Percentiles rank a stretch among this genome's conserved stretches.
These are phyloP conservation scores for Trametes versicolor DNA, from an alignment of 1,284 basidiomycete species.

Conservation along the genomic window DNA sequence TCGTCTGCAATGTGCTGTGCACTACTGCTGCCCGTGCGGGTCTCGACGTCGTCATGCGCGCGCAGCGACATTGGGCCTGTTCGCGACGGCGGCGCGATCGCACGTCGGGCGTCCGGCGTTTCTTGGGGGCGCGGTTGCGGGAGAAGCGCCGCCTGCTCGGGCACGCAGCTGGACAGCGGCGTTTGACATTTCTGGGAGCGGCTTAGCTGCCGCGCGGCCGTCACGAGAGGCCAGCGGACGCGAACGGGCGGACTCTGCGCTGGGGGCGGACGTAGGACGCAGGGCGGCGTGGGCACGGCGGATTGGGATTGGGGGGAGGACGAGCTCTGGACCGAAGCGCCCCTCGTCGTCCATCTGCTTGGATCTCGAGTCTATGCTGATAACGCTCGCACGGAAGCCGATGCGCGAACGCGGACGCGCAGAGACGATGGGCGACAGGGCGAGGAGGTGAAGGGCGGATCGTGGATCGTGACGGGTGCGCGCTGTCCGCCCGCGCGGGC, in stretches of 20 bases:
- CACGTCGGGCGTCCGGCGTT: background rate
- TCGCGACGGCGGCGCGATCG: too few relatives aligned
- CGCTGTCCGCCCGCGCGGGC: background rate
- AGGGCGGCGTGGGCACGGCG: background rate
- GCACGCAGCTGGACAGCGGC: conserved; percentile 20
- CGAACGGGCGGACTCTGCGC: too few relatives aligned
- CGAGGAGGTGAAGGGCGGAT: background rate
- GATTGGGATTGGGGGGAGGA: background rate
- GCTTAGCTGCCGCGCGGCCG: conserved; percentile 12
- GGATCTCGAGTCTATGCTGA: background rate
- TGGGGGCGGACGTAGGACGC: background rate
- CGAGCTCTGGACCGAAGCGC: conserved; percentile 5
- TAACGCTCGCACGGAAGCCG: background rate
- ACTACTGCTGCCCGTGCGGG: background rate
- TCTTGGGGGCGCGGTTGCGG: background rate
- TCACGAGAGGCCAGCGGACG: conserved; percentile 11
- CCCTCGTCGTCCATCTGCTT: background rate
- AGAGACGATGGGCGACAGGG: too few relatives aligned
- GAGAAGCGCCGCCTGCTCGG: conserved; percentile 1
- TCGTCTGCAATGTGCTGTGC: background rate
- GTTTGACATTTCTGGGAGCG: conserved; percentile 13
- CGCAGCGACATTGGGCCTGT: too few relatives aligned
- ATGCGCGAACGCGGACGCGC: background rate
- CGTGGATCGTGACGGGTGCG: background rate
- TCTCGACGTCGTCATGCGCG: background rate